Conservation (phyloP, 352 stramenopile species). For the Globisporangium megalacanthum region DNA sequence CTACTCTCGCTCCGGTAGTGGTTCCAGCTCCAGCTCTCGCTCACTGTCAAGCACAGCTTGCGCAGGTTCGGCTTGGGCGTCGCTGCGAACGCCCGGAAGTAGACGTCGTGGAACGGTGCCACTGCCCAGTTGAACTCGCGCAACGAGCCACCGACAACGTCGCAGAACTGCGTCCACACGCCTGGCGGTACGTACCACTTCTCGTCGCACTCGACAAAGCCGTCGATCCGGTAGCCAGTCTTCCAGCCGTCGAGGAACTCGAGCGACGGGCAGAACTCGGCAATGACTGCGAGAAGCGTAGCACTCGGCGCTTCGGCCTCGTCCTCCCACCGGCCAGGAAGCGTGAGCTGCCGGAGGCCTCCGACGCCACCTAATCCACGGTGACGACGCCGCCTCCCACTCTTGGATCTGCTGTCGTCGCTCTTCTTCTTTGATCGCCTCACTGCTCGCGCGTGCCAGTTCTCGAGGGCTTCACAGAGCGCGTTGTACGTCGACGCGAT, state of each 20-base stretch:
- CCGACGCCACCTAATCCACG: too few relatives aligned
- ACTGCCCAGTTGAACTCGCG: constrained; percentile 18
- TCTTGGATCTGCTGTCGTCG: too few relatives aligned
- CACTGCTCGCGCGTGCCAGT: constrained; percentile 3
- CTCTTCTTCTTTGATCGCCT: too few relatives aligned
- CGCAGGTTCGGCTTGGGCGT: constrained; percentile 6
- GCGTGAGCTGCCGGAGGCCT: constrained; percentile 17
- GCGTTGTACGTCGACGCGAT: constrained; percentile 1
- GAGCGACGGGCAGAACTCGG: constrained; percentile 12
- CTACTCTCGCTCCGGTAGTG: constrained; percentile 1
- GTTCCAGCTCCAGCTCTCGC: constrained; percentile 14
- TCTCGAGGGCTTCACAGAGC: constrained; percentile 15
- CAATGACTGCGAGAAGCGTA: constrained; percentile 10
- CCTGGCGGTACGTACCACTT: constrained; percentile 9
- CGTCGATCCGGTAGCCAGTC: constrained; percentile 9
- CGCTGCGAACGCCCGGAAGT: constrained; percentile 9
- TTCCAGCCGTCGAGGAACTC: constrained; percentile 29
- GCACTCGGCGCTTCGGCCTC: constrained; percentile 3
- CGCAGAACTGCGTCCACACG: constrained; percentile 7
- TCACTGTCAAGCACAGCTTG: constrained; percentile 8
- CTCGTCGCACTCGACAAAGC: constrained; percentile 19
- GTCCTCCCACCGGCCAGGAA: constrained; percentile 14
- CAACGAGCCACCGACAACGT: not conserved
- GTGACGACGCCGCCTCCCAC: not conserved
- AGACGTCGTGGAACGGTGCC: constrained; percentile 11